Base-by-base conservation (phyloP, 2,329 filamentous ascomycete species). In the Metarhizium sp. region DNA sequence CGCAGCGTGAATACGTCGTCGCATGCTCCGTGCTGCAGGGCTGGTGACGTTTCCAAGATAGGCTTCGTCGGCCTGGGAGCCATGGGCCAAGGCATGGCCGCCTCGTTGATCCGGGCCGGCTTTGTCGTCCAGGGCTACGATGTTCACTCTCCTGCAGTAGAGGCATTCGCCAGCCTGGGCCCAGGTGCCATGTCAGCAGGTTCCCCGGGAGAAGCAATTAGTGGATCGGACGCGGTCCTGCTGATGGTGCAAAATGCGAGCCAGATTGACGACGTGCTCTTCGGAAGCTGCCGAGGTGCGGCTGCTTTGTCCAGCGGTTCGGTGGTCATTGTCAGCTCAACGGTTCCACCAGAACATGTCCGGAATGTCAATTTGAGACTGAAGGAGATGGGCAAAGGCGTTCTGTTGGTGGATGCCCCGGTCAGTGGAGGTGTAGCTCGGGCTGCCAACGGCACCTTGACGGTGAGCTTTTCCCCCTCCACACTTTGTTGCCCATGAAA, bases 401-500 rank as follows among this genome's bases (percentile, higher is more conserved):
- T 72, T 38, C 55, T 52, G 2, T 48, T 73, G 6, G 58, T 73
- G 3, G 71, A 73, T 59, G 64, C 64, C 4, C 71, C 70, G 7
- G 71, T 73, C 7, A 72, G 69, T 43, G 71, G 71, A 5, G 71
- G 71, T 13, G 66, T 70, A 0, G 63, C 58, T n/a, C 64, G 70
- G 3, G 70, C 71, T 4, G 68, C 68, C 10, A 64, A 65, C 29
- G 71, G 71, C 10, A 67, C 61, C 7, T 61, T 73, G 3, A 71
- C 68, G 29, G 68, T 70, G 32, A 50, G 25, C 30, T 34, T 34
- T 11, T 11, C 32, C 32, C 32, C 32, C 32, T 34, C 32, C 32
- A 25, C 25, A 25, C 25, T 25, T 34, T 34, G 32, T 11, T 34
- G 6, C 32, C 7, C 32, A 34, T 34, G 32, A 34, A 34, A 34